Percentiles rank a stretch among this genome's conserved stretches.
phyloP scores from a whole-genome alignment of 257 asterid genomes.

The Primulina tabacum region DNA sequence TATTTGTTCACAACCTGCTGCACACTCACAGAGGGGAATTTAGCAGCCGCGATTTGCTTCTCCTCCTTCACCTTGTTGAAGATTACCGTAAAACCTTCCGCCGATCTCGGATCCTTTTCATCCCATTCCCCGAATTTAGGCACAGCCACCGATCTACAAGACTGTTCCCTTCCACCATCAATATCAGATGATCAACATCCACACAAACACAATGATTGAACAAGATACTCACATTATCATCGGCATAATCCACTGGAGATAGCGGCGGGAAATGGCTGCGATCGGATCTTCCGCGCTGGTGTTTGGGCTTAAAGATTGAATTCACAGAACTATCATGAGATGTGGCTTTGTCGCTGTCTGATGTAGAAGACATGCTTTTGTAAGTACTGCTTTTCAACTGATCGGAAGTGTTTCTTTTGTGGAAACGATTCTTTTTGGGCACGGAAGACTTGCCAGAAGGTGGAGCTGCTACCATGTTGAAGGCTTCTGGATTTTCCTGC shows the following conservation, averaged over 20 bases:
- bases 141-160: constrained; percentile 55
- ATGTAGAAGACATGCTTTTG: not conserved
- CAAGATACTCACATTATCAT: constrained; percentile 48
- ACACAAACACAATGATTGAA: not conserved
- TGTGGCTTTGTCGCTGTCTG: constrained; percentile 28
- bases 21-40: constrained; percentile 44
- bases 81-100: constrained; percentile 69
- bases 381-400: constrained; percentile 26
- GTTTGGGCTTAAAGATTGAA: constrained; percentile 22
- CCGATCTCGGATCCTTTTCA: constrained; percentile 59
- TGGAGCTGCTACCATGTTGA: constrained; percentile 23
- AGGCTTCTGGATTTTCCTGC: constrained; percentile 68
- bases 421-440: constrained; percentile 18
- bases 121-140: constrained; percentile 89
- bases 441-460: constrained; percentile 5
- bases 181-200: not conserved
- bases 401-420: constrained; percentile 28
- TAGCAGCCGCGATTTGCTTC: constrained; percentile 60
- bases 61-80: constrained; percentile 81
- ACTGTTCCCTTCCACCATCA: constrained; percentile 27
- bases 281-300: constrained; percentile 28
- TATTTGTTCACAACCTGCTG: constrained; percentile 25
- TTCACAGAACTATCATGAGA: constrained; percentile 21
- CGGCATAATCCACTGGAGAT: constrained; percentile 11
- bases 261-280: not conserved